Evolutionary conservation across 768 basidiomycete species (phyloP).

Genomic region (Sistotremastrum niveocremeum): DNA sequence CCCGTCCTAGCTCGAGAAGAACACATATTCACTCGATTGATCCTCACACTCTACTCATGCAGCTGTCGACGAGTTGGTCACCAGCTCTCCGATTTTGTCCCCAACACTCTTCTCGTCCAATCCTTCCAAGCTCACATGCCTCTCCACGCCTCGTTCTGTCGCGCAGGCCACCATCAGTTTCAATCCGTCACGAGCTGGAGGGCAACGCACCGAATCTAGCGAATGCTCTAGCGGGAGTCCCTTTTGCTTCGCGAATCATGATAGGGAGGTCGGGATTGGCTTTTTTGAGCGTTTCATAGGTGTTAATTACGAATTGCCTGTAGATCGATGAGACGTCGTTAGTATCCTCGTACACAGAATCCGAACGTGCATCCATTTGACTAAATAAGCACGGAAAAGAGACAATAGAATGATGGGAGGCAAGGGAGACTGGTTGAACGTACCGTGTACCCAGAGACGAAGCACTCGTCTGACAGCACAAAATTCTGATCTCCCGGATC

Average conservation of each 20-base stretch:
- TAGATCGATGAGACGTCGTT: background rate
- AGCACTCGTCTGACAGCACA: slow-evolving; percentile 64
- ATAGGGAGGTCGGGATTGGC: slow-evolving; percentile 80
- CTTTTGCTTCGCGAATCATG: slow-evolving; percentile 65
- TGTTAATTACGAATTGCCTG: slow-evolving; percentile 69
- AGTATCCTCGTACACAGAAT: background rate
- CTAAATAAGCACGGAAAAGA: background rate
- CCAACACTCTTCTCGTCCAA: too few relatives aligned
- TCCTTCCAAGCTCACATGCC: slow-evolving; percentile 59
- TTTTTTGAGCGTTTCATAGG: slow-evolving; percentile 65
- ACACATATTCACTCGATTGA: slow-evolving; percentile 36
- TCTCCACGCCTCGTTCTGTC: slow-evolving; percentile 75
- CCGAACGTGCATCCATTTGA: too few relatives aligned
- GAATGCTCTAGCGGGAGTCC: slow-evolving; percentile 72
- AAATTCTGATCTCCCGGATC: slow-evolving; percentile 65
- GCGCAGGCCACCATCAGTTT: too few relatives aligned
- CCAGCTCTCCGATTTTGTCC: too few relatives aligned
- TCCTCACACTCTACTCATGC: too few relatives aligned
- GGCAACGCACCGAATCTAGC: slow-evolving; percentile 86
- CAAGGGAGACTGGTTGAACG: slow-evolving; percentile 7
- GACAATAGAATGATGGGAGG: background rate
- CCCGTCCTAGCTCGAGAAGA: slow-evolving; percentile 60
- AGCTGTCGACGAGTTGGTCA: too few relatives aligned
- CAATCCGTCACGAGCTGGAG: too few relatives aligned
- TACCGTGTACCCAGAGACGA: slow-evolving; percentile 74